phyloP scores from a whole-genome alignment of 805 yeast species.

The Groenewaldozyma salmanticensis region DNA sequence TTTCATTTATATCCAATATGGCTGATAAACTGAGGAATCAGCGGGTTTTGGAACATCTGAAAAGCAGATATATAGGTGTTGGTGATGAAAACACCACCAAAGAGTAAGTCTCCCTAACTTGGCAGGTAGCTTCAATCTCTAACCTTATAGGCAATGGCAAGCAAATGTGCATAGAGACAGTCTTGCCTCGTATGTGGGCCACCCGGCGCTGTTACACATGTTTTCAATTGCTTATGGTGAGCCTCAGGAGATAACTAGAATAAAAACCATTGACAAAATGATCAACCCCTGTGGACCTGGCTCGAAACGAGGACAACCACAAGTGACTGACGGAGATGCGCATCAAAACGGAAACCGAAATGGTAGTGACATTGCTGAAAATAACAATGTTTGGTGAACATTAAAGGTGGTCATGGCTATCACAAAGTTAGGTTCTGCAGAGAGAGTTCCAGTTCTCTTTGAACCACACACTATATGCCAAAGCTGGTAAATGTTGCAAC shows the following conservation, averaged over 20 bases:
- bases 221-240: constrained; percentile 43
- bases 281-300: neutral
- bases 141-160: constrained; percentile 47
- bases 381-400: neutral
- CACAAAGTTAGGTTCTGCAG: neutral
- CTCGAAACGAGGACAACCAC: neutral
- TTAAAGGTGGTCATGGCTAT: neutral
- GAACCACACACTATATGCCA: neutral
- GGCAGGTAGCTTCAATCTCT: neutral
- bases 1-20: no score
- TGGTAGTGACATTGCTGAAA: neutral
- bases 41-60: constrained; percentile 45
- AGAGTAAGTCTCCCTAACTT: constrained; percentile 23
- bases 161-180: constrained; percentile 60
- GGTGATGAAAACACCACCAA: constrained; percentile 67
- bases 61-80: constrained; percentile 59
- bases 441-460: neutral
- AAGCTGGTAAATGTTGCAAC: neutral
- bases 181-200: constrained; percentile 51
- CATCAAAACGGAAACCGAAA: no score
- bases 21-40: constrained; percentile 58
- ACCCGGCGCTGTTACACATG: constrained; percentile 44
- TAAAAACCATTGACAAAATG: constrained; percentile 19
- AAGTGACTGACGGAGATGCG: neutral
- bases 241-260: constrained; percentile 25